Evolutionary conservation across 2,329 filamentous ascomycete species (phyloP).

Genomic region (Cladosporium halotolerans): DNA sequence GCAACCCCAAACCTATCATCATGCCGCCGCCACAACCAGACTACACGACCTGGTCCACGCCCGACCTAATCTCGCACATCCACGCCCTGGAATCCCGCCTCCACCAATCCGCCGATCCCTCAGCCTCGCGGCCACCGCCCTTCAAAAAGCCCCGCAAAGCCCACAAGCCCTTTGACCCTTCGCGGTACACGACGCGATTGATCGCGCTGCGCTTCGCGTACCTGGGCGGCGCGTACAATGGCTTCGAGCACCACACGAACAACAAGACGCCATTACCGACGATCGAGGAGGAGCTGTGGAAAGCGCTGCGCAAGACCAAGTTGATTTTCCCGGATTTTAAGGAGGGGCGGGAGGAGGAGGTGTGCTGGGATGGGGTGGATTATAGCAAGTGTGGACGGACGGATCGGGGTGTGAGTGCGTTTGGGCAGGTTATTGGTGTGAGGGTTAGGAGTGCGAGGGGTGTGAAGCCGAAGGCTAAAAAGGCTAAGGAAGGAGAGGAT

Average conservation of each 20-base stretch:
- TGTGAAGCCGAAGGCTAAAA: slow-evolving; percentile 17
- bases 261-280: slow-evolving; percentile 65
- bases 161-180: slow-evolving; percentile 59
- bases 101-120: slow-evolving; percentile 28
- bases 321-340: slow-evolving; percentile 64
- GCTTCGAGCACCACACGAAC: slow-evolving; percentile 78
- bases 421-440: slow-evolving; percentile 88
- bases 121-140: slow-evolving; percentile 6
- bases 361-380: slow-evolving; percentile 78
- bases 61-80: slow-evolving; percentile 63
- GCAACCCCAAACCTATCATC: not conserved
- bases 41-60: slow-evolving; percentile 64
- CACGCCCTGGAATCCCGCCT: slow-evolving; percentile 62
- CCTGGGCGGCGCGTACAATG: slow-evolving; percentile 83
- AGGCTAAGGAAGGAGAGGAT: slow-evolving; percentile 12
- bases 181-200: slow-evolving; percentile 72
- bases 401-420: slow-evolving; percentile 88
- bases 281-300: slow-evolving; percentile 91
- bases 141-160: slow-evolving; percentile 36
- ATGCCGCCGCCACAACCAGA: slow-evolving; percentile 23
- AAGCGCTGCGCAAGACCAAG: slow-evolving; percentile 73
- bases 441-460: slow-evolving; percentile 68
- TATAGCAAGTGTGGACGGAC: slow-evolving; percentile 96
- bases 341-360: slow-evolving; percentile 36
- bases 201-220: slow-evolving; percentile 94